Conservation (phyloP, 2,329 filamentous ascomycete genomes). For the Ophiostoma sp. region DNA sequence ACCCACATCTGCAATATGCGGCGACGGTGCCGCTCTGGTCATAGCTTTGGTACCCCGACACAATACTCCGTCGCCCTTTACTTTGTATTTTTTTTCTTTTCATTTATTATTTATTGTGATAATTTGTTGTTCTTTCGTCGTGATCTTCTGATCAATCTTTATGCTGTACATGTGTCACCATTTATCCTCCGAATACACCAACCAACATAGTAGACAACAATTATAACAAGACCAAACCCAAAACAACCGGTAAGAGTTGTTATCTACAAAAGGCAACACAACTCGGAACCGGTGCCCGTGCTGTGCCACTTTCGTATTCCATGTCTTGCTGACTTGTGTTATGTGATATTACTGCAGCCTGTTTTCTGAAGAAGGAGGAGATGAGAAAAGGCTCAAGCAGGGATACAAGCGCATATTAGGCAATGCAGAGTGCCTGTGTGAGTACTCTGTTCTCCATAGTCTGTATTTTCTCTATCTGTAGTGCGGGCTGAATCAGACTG, state of each 20-base stretch:
- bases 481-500: background rate
- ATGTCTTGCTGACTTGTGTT: background rate
- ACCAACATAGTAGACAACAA: background rate
- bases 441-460: background rate
- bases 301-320: slow-evolving; percentile 11
- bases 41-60: background rate
- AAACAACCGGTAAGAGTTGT: background rate
- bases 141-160: background rate
- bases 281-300: background rate
- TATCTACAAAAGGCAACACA: background rate
- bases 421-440: background rate
- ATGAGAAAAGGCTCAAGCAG: background rate
- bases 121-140: background rate
- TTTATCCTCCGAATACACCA: slow-evolving; percentile 4
- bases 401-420: background rate
- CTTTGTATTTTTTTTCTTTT: background rate
- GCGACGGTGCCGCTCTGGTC: slow-evolving; percentile 10
- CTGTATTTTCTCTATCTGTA: background rate
- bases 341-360: background rate
- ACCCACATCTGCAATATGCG: slow-evolving; percentile 8
- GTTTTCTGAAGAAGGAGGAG: background rate
- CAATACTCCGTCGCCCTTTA: background rate
- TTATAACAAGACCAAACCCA: background rate
- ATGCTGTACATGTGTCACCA: background rate
- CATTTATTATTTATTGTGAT: background rate